Conservation (phyloP, 179 eudicot genomes). For the Silene noctiflora region DNA sequence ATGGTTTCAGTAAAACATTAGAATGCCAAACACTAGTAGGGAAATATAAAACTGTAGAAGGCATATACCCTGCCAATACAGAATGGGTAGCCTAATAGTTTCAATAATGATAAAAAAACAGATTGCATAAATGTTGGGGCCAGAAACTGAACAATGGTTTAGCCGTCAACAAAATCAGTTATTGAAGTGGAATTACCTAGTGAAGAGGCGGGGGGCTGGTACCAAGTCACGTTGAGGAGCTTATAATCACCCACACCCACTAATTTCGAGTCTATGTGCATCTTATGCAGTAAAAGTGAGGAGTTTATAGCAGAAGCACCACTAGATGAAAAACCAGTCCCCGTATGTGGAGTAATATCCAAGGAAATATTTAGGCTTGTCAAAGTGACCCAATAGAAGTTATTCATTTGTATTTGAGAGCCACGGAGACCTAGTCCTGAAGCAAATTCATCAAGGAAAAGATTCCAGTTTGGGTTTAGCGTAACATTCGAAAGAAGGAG, state of each 20-base stretch:
- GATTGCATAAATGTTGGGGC: neutral
- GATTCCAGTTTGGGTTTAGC: constrained; percentile 65
- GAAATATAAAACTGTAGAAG: constrained; percentile 9
- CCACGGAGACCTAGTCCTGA: constrained; percentile 59
- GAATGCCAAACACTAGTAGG: neutral
- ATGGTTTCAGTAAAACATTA: neutral
- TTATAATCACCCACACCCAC: constrained; percentile 81
- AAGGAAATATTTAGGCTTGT: constrained; percentile 81
- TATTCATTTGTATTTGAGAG: constrained; percentile 75
- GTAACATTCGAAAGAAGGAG: constrained; percentile 77
- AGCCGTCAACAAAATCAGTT: constrained; percentile 7
- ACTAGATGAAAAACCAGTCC: constrained; percentile 60
- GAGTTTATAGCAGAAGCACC: constrained; percentile 67
- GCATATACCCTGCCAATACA: neutral
- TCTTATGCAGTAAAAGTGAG: constrained; percentile 63
- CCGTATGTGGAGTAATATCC: constrained; percentile 79
- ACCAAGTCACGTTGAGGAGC: constrained; percentile 88
- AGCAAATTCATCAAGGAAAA: constrained; percentile 67
- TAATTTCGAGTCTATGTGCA: constrained; percentile 58
- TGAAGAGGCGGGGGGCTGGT: constrained; percentile 64
- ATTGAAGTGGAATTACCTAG: constrained; percentile 48
- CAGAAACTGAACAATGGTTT: neutral
- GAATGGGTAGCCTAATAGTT: constrained; percentile 4
- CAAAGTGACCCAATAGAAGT: constrained; percentile 60
- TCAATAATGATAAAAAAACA: neutral